phyloP scores from a whole-genome alignment of 768 basidiomycete species.

The Chalciporus piperatus region DNA sequence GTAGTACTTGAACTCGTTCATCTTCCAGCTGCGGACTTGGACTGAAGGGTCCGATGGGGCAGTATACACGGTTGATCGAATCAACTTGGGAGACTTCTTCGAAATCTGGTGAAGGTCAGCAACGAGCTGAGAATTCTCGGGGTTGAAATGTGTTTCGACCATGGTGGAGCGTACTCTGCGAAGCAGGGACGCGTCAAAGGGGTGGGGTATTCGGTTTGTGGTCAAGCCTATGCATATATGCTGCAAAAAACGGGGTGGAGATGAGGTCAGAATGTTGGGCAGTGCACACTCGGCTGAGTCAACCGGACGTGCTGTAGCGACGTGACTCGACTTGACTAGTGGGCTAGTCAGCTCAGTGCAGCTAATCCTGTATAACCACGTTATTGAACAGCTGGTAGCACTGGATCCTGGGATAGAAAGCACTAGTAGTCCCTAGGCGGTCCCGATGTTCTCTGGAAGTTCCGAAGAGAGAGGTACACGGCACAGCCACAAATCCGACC shows the following conservation, averaged over 20 bases:
- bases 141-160: constrained; percentile 21
- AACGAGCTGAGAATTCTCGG: constrained; percentile 60
- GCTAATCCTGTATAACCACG: too few species aligned
- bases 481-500: too few species aligned
- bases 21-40: constrained; percentile 85
- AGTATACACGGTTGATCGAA: constrained; percentile 53
- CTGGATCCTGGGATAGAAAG: too few species aligned
- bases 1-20: constrained; percentile 96
- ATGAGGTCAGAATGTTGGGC: constrained; percentile 2
- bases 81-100: constrained; percentile 58
- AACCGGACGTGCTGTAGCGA: not conserved
- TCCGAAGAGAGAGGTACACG: too few species aligned
- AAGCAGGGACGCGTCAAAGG: constrained; percentile 5
- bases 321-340: constrained; percentile 2
- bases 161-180: constrained; percentile 14
- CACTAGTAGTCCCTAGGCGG: too few species aligned
- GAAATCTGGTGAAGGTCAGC: constrained; percentile 50
- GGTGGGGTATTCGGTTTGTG: not conserved
- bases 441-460: too few species aligned
- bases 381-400: too few species aligned
- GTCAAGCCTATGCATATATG: constrained; percentile 20
- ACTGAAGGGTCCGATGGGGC: constrained; percentile 57
- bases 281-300: not conserved
- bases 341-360: not conserved
- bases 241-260: constrained; percentile 3